These are phyloP conservation scores for Trichophyton verrucosum DNA, from an alignment of 2,329 filamentous ascomycete genomes.

Conservation along the genomic window DNA sequence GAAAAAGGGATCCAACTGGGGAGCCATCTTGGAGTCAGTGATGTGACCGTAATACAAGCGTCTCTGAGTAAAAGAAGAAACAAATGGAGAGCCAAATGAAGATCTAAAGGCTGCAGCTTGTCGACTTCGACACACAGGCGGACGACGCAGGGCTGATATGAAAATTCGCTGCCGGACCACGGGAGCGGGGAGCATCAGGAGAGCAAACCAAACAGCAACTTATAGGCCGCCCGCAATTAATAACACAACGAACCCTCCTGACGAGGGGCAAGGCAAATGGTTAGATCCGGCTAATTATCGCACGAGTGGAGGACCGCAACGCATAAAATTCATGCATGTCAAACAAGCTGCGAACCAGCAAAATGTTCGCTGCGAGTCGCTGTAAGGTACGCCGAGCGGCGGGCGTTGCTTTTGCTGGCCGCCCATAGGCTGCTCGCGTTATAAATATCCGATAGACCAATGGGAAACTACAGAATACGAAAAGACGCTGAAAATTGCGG, in stretches of 20 bases:
- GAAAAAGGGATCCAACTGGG: slow-evolving; percentile 84
- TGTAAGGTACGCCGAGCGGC: too few relatives aligned
- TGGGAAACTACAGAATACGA: too few relatives aligned
- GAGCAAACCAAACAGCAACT: neutral
- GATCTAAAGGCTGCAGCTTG: too few relatives aligned
- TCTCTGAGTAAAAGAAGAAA: slow-evolving; percentile 3
- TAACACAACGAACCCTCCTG: too few relatives aligned
- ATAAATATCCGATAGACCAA: too few relatives aligned
- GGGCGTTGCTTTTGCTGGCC: too few relatives aligned
- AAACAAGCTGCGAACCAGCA: neutral
- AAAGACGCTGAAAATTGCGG: too few relatives aligned
- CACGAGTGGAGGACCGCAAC: neutral
- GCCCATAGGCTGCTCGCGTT: too few relatives aligned
- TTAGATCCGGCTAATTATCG: slow-evolving; percentile 5
- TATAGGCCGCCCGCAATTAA: neutral
- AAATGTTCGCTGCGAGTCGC: too few relatives aligned
- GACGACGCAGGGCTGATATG: neutral
- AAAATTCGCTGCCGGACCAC: neutral
- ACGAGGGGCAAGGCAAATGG: neutral
- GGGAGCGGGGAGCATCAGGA: slow-evolving; percentile 14
- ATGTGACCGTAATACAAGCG: slow-evolving; percentile 35
- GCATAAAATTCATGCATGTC: neutral
- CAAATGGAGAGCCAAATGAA: neutral
- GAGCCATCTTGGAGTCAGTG: slow-evolving; percentile 59
- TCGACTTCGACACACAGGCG: too few relatives aligned